Base-by-base conservation (phyloP, 257 asterid species). In the Ehretia macrophylla region DNA sequence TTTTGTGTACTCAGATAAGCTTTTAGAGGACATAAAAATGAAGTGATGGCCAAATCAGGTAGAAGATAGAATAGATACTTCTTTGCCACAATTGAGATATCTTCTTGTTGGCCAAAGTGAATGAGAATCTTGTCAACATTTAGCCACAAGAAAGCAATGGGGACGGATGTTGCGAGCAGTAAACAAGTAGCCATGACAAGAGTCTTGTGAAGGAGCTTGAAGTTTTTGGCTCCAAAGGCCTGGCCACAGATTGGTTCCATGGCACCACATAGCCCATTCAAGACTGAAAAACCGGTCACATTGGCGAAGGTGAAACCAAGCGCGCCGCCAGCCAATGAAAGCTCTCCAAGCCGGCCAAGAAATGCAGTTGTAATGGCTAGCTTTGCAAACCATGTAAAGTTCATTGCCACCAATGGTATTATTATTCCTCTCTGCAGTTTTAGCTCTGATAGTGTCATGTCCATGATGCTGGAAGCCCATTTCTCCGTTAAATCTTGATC, bases 211-310 rank as follows among this genome's bases (percentile, higher is more conserved):
- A 88, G 91, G 64, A 92, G 88, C 79, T 75, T 83, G 27, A 73
- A 77, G 52, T 92, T 88, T 64, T 74, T 81, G 57, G 95, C 95
- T 1, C 99, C 99, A 37, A 71, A 84, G 0, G 97, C 99, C 51
- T 88, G 99, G 46, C 99, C 97, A 64, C 96, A 86, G n/a, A 92
- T 81, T 6, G 96, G 99, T 61, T 84, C 97, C 94, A 92, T 83
- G 20, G 95, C 96, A n/a, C 64, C 83, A 56, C 78, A 74, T 10
- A 92, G 85, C 0, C 96, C 97, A 59, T 68, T 93, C 65, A 93
- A 56, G 42, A 86, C 72, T 6, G 99, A 82, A 35, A 81, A 89
- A 0, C 96, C 97, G 0, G 94, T 89, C 27, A 89, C 96, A 57
- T 86, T 89, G 0, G 87, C 86, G 16, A 89, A 78, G 56, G 96